phyloP scores from a whole-genome alignment of 2,329 filamentous ascomycete species.

The Aspergillus tamarii region DNA sequence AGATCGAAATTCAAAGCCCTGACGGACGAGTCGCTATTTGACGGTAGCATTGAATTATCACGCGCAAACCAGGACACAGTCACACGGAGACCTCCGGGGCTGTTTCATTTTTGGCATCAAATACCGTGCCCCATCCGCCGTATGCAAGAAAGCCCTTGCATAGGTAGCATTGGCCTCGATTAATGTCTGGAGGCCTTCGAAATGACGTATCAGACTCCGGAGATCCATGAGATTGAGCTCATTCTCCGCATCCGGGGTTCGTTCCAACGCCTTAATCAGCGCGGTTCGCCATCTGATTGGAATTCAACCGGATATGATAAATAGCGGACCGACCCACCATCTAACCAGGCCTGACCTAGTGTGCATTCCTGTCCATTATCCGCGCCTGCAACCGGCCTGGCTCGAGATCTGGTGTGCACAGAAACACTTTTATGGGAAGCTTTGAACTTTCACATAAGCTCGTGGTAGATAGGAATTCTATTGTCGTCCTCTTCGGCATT shows the following conservation, averaged over 20 bases:
- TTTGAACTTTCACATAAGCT: too few relatives aligned
- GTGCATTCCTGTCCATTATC: neutral
- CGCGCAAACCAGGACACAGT: neutral
- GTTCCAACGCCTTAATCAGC: neutral
- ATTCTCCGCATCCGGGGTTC: neutral
- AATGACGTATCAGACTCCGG: neutral
- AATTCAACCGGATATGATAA: neutral
- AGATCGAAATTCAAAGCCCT: neutral
- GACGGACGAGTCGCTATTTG: neutral
- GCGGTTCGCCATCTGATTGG: neutral
- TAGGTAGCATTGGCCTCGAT: neutral
- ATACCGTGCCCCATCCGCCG: neutral
- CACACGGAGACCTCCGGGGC: neutral
- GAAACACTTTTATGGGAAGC: too few relatives aligned
- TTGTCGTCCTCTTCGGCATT: neutral
- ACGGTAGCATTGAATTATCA: neutral
- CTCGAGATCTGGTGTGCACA: too few relatives aligned
- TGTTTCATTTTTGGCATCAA: neutral
- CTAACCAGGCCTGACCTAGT: neutral
- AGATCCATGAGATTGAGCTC: neutral
- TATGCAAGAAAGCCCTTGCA: neutral
- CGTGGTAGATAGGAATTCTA: too few relatives aligned
- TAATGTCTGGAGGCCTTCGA: neutral
- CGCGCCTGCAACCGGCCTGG: neutral
- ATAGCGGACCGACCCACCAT: neutral